A percentile compares a stretch with the other conserved stretches of the same genome.
Conservation (phyloP, 371 early-diverging fungal genomes). For the Mortierella sp. region DNA sequence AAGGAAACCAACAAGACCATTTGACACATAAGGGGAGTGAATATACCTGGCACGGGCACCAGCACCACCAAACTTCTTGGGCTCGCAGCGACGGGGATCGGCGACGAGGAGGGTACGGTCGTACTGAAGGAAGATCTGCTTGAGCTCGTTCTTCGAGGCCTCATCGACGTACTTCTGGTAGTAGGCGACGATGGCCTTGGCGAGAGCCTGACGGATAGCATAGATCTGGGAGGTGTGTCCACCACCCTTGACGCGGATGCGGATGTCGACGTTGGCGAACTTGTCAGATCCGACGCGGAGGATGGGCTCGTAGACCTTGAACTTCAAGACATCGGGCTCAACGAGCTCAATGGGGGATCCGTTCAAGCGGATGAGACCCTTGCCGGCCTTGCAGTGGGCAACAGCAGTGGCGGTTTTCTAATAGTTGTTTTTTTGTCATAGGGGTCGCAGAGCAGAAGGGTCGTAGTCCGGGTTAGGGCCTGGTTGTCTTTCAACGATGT, state of each 20-base stretch:
- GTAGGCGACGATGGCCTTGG: constrained; percentile 99
- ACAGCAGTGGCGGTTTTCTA: constrained; percentile 99
- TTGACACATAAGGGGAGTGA: background rate
- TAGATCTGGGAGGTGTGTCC: constrained; percentile 97
- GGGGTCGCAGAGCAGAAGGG: too few relatives aligned
- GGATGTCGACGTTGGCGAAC: constrained; percentile 97
- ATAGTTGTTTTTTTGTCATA: background rate
- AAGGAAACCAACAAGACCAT: too few relatives aligned
- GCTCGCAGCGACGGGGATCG: constrained; percentile 99
- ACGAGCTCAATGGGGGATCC: constrained; percentile 97
- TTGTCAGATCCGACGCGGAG: constrained; percentile 96
- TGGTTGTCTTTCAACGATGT: too few relatives aligned
- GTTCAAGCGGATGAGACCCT: constrained; percentile 88
- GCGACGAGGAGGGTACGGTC: constrained; percentile 99
- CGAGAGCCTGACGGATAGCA: constrained; percentile 99
- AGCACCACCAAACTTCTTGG: constrained; percentile 99
- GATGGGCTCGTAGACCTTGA: constrained; percentile 99
- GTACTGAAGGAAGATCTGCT: constrained; percentile 94
- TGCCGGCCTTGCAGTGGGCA: constrained; percentile 98
- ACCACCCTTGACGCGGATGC: constrained; percentile 98
- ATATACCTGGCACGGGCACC: constrained; percentile 98
- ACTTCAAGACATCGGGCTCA: constrained; percentile 96
- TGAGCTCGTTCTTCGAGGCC: constrained; percentile 99
- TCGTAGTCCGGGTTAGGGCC: too few relatives aligned
- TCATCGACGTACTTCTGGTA: constrained; percentile 99